Percentiles rank a stretch among this genome's conserved stretches.
Evolutionary conservation across 1,284 basidiomycete species (phyloP).

Genomic region (Ganoderma lucidum): DNA sequence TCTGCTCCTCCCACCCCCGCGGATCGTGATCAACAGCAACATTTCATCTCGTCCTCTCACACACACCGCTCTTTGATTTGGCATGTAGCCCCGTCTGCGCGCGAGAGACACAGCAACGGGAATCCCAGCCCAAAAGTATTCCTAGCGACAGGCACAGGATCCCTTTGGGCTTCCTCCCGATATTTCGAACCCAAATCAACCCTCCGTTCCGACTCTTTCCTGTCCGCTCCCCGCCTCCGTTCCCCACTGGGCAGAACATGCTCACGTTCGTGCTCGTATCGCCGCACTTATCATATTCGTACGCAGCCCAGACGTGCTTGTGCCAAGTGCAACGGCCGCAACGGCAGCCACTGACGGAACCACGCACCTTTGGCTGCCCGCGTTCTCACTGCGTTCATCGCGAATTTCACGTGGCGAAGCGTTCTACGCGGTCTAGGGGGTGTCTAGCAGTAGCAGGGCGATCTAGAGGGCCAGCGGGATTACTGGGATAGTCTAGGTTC

Average conservation of each 20-base stretch:
- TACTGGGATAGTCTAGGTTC: slow-evolving; percentile 4
- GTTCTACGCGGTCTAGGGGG: background rate
- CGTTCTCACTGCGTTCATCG: slow-evolving; percentile 28
- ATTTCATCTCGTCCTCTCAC: background rate
- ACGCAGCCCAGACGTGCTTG: slow-evolving; percentile 11
- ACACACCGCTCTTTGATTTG: slow-evolving; percentile 10
- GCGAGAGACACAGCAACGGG: slow-evolving; percentile 16
- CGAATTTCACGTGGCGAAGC: background rate
- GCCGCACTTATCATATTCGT: slow-evolving; percentile 6
- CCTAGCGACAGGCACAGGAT: slow-evolving; percentile 29
- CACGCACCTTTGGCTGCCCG: slow-evolving; percentile 25
- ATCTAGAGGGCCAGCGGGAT: background rate
- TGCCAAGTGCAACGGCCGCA: slow-evolving; percentile 20
- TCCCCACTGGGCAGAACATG: background rate
- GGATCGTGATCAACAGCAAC: slow-evolving; percentile 1
- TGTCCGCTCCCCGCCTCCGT: background rate
- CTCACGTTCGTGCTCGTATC: slow-evolving; percentile 19
- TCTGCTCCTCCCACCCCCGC: slow-evolving; percentile 1
- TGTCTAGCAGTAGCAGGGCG: too few species aligned
- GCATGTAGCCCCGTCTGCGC: background rate
- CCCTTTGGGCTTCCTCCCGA: background rate
- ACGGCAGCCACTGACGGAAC: slow-evolving; percentile 12
- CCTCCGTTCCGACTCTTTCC: slow-evolving; percentile 4
- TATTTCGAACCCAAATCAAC: slow-evolving; percentile 16
- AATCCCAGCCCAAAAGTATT: slow-evolving; percentile 18